These are phyloP conservation scores for Colletotrichum endophyticum DNA, from an alignment of 2,329 filamentous ascomycete genomes.

Conservation along the genomic window DNA sequence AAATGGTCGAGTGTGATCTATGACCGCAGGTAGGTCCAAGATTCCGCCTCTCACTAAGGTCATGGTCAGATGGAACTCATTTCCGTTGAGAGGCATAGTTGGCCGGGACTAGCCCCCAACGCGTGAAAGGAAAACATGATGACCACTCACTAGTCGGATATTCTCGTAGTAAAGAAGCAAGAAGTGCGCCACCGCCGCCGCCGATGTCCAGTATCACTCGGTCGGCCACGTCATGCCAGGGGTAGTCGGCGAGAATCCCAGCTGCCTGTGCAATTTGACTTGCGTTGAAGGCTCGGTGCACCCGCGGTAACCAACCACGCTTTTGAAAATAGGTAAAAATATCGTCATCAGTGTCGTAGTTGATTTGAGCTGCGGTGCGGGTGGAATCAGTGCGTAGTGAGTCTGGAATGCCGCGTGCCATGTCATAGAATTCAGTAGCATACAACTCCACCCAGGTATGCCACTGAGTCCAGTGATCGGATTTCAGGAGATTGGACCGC, in stretches of 20 bases:
- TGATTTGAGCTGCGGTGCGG: conserved; percentile 40
- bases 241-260: conserved; percentile 44
- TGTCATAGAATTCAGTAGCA: conserved; percentile 48
- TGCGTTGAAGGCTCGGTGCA: conserved; percentile 41
- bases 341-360: conserved; percentile 41
- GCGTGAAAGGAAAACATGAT: background rate
- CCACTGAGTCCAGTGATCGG: conserved; percentile 49
- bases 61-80: background rate
- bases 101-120: background rate
- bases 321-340: conserved; percentile 44
- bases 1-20: conserved; percentile 30
- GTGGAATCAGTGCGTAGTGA: conserved; percentile 24
- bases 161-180: conserved; percentile 36
- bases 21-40: conserved; percentile 37
- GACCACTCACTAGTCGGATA: conserved; percentile 10
- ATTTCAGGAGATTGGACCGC: conserved; percentile 34
- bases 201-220: conserved; percentile 41
- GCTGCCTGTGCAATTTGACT: conserved; percentile 40
- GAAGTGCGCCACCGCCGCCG: conserved; percentile 41
- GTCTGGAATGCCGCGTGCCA: conserved; percentile 41
- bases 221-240: conserved; percentile 41
- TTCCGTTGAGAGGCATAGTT: background rate
- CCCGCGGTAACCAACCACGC: conserved; percentile 32
- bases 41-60: conserved; percentile 35
- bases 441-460: conserved; percentile 47